Percentiles rank a stretch among this genome's conserved stretches.
phyloP scores from a whole-genome alignment of 2,329 filamentous ascomycete species.

The Aspergillus nomiae region DNA sequence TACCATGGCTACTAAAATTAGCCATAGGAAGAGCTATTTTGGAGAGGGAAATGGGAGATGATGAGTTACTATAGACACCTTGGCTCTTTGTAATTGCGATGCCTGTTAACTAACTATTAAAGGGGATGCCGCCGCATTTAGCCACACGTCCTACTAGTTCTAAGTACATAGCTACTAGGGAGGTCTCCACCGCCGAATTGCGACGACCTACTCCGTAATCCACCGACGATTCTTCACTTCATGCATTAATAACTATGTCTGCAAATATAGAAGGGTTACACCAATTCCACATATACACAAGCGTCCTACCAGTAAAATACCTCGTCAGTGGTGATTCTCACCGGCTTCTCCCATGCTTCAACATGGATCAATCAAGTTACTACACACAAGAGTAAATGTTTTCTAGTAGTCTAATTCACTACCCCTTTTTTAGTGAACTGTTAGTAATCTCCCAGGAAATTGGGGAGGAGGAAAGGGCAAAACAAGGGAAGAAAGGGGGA shows the following conservation, averaged over 20 bases:
- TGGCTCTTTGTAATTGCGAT: neutral
- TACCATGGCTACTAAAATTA: conserved; percentile 33
- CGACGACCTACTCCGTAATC: neutral
- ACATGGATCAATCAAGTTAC: neutral
- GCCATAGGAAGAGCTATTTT: neutral
- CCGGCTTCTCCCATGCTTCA: neutral
- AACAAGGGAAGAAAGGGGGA: neutral
- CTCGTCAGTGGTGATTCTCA: neutral
- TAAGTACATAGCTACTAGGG: neutral
- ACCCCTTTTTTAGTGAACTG: neutral
- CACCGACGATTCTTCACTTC: neutral
- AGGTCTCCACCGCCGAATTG: neutral
- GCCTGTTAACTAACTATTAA: neutral
- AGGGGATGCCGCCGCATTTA: neutral
- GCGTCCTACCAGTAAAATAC: neutral
- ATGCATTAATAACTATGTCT: neutral
- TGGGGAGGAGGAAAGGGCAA: neutral
- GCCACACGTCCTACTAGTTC: neutral
- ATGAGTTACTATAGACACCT: neutral
- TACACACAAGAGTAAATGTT: too few relatives aligned
- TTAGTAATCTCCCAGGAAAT: neutral
- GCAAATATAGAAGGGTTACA: neutral
- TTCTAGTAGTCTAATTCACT: neutral
- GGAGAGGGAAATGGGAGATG: neutral
- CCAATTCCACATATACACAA: neutral